Conservation (phyloP, 768 basidiomycete genomes). For the Boletus eberwhitei region DNA sequence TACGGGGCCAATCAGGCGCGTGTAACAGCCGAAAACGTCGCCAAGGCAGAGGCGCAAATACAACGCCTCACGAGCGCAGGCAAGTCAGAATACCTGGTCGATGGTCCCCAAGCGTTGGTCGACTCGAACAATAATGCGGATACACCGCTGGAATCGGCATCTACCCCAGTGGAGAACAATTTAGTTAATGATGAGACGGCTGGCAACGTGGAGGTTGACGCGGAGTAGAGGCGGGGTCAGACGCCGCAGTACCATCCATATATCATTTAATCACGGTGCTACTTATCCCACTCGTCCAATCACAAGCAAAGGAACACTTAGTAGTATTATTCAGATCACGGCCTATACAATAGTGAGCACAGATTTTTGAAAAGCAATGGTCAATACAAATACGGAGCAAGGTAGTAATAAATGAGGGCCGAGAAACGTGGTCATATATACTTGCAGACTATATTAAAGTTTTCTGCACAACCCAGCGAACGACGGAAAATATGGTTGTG, state of each 20-base stretch:
- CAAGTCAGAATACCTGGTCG: constrained; percentile 37
- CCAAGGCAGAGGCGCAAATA: constrained; percentile 77
- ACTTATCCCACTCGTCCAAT: constrained; percentile 17
- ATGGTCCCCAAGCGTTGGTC: constrained; percentile 26
- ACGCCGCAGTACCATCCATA: constrained; percentile 11
- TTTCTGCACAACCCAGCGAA: constrained; percentile 29
- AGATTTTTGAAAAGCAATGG: constrained; percentile 33
- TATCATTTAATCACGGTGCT: constrained; percentile 20
- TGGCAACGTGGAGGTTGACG: constrained; percentile 38
- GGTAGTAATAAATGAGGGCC: constrained; percentile 36
- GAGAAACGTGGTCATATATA: constrained; percentile 33
- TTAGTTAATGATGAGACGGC: constrained; percentile 33
- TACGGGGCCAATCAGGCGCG: constrained; percentile 88
- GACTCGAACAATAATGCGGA: constrained; percentile 40
- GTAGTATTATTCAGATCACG: constrained; percentile 31
- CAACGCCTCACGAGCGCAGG: constrained; percentile 48
- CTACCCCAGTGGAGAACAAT: constrained; percentile 38
- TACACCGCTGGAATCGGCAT: constrained; percentile 42
- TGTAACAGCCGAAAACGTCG: constrained; percentile 73
- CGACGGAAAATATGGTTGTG: constrained; percentile 20
- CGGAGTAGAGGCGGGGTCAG: constrained; percentile 19
- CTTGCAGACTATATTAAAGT: constrained; percentile 30
- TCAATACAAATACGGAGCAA: constrained; percentile 38
- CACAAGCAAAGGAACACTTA: constrained; percentile 14
- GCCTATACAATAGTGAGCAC: constrained; percentile 36